These are phyloP conservation scores for Boletus vinaceobasis DNA, from an alignment of 768 basidiomycete species.

Conservation along the genomic window DNA sequence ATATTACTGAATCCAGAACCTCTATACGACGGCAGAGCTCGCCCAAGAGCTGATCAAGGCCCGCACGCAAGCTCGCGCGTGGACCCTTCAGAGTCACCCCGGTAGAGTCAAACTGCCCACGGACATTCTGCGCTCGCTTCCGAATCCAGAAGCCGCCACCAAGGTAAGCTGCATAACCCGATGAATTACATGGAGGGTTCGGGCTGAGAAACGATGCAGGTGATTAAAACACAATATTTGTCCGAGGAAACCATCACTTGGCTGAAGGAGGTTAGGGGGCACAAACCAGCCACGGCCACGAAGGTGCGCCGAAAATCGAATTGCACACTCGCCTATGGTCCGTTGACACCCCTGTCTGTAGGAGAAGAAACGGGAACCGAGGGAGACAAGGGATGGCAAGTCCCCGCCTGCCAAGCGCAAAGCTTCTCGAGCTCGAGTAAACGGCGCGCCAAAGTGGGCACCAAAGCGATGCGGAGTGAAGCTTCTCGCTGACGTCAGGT, in stretches of 20 bases:
- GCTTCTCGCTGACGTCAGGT: constrained; percentile 6
- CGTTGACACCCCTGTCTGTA: constrained; percentile 17
- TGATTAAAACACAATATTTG: constrained; percentile 64
- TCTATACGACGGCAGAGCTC: constrained; percentile 85
- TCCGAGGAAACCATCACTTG: constrained; percentile 56
- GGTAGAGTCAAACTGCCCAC: constrained; percentile 74
- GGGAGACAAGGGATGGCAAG: constrained; percentile 51
- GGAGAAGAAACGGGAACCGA: constrained; percentile 35
- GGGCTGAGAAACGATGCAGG: constrained; percentile 39
- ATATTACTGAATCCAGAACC: constrained; percentile 49
- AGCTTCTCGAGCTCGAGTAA: constrained; percentile 35
- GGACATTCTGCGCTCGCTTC: constrained; percentile 76
- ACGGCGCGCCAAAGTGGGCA: constrained; percentile 28
- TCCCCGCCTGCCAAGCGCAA: constrained; percentile 51
- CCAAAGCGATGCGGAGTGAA: neutral
- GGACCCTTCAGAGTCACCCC: constrained; percentile 78
- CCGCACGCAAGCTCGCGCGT: constrained; percentile 57
- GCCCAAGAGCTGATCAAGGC: constrained; percentile 83
- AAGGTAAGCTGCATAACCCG: constrained; percentile 41
- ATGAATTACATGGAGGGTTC: neutral
- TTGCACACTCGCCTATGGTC: neutral
- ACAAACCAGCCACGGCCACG: constrained; percentile 31
- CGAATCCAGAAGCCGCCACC: constrained; percentile 60
- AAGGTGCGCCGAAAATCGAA: constrained; percentile 25
- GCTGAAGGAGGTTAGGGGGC: constrained; percentile 47